Evolutionary conservation across 2,329 filamentous ascomycete species (phyloP), one percentile per base, ranked within the genome.

Genomic region (Lecanoromycetidae sp.): DNA sequence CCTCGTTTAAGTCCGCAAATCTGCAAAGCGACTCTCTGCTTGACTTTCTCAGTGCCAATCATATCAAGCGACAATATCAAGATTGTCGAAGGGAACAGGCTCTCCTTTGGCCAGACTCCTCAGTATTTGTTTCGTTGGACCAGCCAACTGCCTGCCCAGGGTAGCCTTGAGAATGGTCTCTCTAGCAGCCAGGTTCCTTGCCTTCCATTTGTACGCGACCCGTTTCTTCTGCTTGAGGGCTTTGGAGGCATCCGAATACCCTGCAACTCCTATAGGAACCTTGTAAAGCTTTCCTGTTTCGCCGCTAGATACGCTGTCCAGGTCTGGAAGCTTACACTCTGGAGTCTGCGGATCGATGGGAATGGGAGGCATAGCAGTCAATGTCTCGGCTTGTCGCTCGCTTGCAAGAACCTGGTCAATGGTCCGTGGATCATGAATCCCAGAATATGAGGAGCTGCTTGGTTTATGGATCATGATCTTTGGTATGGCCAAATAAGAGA

Each of bases 111-210:
- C 52, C n/a, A 52, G 37, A 8, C 34, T 29, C 33, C 48, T 48
- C 35, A 54, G 35, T 12, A 44, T 49, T 15, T 41, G 36, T 26
- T 54, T 54, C 17, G 51, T 49, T 10, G 55, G 49, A 5, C 19
- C 27, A 25, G 52, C 52, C 22, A 54, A 20, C n/a, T 53, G 48
- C 29, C 52, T 49, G 22, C 52, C 52, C 17, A 54, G 30, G n/a
- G 39, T 34, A 9, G 40, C 43, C 27, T 54, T 47, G 15, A 54
- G 48, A 25, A 53, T 33, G 3, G 33, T 39, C 45, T 50, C 44
- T 15, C 51, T 40, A 13, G 41, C 39, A 30, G 46, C 38, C 26
- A 42, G 10, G 19, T 53, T 51, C n/a, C 52, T 46, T 27, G 46
- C n/a, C 17, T 54, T 53, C n/a, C 52, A 37, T n/a, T 53, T n/a